Evolutionary conservation across 805 yeast genomes (phyloP).

Genomic region (Barnettozyma sp.): DNA sequence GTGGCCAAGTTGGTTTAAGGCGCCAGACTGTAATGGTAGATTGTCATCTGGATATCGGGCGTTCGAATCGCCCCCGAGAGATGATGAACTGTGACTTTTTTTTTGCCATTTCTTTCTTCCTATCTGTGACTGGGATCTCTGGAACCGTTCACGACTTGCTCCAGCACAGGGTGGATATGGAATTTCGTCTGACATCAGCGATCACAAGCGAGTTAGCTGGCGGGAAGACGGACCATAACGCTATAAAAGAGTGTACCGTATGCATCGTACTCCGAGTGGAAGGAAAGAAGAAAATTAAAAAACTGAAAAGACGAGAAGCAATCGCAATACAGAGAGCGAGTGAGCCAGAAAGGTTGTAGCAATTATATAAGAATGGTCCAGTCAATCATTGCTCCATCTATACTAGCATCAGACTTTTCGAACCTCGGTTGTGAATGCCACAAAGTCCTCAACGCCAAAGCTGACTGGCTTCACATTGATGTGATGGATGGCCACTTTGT

Average conservation of each 20-base stretch:
- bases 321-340: too few relatives aligned
- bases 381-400: slow-evolving; percentile 89
- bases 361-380: slow-evolving; percentile 55
- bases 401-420: slow-evolving; percentile 88
- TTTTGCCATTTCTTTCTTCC: slow-evolving; percentile 3
- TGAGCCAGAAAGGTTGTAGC: too few relatives aligned
- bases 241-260: too few relatives aligned
- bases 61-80: slow-evolving; percentile 48
- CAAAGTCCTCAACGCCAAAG: slow-evolving; percentile 67
- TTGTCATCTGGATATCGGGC: slow-evolving; percentile 42
- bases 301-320: too few relatives aligned
- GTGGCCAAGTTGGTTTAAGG: slow-evolving; percentile 42
- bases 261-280: too few relatives aligned
- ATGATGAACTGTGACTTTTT: too few relatives aligned
- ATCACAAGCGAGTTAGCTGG: too few relatives aligned
- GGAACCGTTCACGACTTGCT: background rate
- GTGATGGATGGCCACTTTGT: slow-evolving; percentile 99
- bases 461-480: slow-evolving; percentile 97
- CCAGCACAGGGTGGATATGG: too few relatives aligned
- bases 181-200: too few relatives aligned
- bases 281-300: too few relatives aligned
- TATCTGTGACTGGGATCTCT: background rate
- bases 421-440: slow-evolving; percentile 84
- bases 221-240: too few relatives aligned
- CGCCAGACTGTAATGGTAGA: slow-evolving; percentile 36